phyloP scores from a whole-genome alignment of 2,329 filamentous ascomycete species.

The Nannizziopsis arthrosporioides region DNA sequence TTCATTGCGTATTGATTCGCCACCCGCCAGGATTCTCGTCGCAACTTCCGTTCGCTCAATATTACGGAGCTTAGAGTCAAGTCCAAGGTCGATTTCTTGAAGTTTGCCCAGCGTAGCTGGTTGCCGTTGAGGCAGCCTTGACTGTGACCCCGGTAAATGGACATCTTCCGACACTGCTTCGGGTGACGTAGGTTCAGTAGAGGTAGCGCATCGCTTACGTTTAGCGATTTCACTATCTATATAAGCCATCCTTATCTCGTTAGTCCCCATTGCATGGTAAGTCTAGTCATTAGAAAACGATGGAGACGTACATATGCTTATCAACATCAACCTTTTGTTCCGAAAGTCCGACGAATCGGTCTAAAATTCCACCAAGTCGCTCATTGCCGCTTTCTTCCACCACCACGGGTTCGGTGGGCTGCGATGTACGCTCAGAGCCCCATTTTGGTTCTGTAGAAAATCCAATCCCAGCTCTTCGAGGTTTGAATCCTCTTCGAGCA shows the following conservation, averaged over 20 bases:
- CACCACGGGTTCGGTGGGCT: slow-evolving; percentile 19
- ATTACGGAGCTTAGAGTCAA: slow-evolving; percentile 34
- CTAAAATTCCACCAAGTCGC: slow-evolving; percentile 32
- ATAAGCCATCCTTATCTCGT: slow-evolving; percentile 54
- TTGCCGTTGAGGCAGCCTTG: slow-evolving; percentile 30
- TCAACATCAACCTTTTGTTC: slow-evolving; percentile 48
- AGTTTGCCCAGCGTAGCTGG: slow-evolving; percentile 45
- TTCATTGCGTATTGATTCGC: slow-evolving; percentile 20
- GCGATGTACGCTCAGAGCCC: slow-evolving; percentile 9
- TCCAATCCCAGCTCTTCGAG: slow-evolving; percentile 36
- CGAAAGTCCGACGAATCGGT: slow-evolving; percentile 48
- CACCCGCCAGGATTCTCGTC: slow-evolving; percentile 32
- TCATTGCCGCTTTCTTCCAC: slow-evolving; percentile 27
- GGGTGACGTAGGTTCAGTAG: slow-evolving; percentile 1
- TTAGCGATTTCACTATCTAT: slow-evolving; percentile 57
- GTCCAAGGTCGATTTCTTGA: slow-evolving; percentile 46
- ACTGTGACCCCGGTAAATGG: slow-evolving; percentile 11
- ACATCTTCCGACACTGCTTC: not conserved
- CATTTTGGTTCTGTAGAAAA: slow-evolving; percentile 30
- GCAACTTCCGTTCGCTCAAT: slow-evolving; percentile 36
- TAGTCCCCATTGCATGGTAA: slow-evolving; percentile 31
- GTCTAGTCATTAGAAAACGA: not conserved
- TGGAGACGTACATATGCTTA: slow-evolving; percentile 51
- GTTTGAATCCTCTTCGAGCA: slow-evolving; percentile 27
- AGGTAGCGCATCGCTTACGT: slow-evolving; percentile 18